These are phyloP conservation scores for Oidiodendron maius DNA, from an alignment of 495 filamentous ascomycete genomes.

Conservation along the genomic window DNA sequence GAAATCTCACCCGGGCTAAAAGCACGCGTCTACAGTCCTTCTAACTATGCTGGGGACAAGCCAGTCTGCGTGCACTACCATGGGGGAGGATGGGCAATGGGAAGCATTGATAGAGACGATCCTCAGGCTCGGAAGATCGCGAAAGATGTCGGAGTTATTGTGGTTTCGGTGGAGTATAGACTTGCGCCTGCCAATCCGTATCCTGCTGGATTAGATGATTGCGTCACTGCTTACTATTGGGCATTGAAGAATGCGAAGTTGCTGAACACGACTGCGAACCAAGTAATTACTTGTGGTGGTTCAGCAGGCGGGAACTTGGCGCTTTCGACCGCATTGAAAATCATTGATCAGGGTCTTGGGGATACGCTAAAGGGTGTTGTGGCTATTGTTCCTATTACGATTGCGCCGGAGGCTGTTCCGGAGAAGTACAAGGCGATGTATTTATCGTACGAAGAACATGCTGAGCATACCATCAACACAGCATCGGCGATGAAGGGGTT, in stretches of 20 bases:
- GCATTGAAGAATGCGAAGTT: slow-evolving; percentile 2
- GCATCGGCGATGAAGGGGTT: slow-evolving; percentile 5
- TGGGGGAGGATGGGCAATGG: slow-evolving; percentile 15
- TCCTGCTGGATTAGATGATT: slow-evolving; percentile 19
- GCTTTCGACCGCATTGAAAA: slow-evolving; percentile 1
- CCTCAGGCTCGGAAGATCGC: background rate
- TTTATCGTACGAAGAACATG: slow-evolving; percentile 5
- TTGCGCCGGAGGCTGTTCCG: background rate
- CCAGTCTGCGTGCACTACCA: slow-evolving; percentile 8
- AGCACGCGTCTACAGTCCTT: slow-evolving; percentile 5
- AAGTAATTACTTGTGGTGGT: slow-evolving; percentile 3
- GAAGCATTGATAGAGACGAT: slow-evolving; percentile 8
- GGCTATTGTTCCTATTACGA: slow-evolving; percentile 5
- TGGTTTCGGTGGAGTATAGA: slow-evolving; percentile 23
- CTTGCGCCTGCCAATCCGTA: slow-evolving; percentile 22
- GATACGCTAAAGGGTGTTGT: slow-evolving; percentile 7
- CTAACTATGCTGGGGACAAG: slow-evolving; percentile 6
- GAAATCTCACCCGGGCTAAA: slow-evolving; percentile 4
- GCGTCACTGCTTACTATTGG: slow-evolving; percentile 13
- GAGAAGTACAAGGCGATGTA: slow-evolving; percentile 2
- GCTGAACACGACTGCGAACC: slow-evolving; percentile 4
- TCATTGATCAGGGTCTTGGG: slow-evolving; percentile 4
- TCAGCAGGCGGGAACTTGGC: slow-evolving; percentile 8
- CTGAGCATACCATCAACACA: slow-evolving; percentile 8
- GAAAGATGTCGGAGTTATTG: slow-evolving; percentile 3